Conservation (phyloP, 768 basidiomycete species). For the Termitomyces sp. region DNA sequence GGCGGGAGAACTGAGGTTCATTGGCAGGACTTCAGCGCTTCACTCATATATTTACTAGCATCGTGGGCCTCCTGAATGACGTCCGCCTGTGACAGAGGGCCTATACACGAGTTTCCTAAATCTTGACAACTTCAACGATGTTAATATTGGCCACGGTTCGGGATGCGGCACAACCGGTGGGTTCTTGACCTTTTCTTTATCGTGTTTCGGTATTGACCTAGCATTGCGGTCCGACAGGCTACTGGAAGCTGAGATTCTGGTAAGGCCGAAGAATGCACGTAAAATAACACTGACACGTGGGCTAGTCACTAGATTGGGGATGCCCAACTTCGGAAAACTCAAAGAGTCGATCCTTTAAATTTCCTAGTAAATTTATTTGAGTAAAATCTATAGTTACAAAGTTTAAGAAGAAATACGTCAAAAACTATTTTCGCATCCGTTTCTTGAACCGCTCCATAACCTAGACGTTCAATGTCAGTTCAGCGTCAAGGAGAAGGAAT, state of each 20-base stretch:
- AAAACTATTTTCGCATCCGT: slow-evolving; percentile 73
- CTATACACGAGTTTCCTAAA: neutral
- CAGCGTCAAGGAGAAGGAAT: neutral
- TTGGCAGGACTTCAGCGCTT: neutral
- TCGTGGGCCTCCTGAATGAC: neutral
- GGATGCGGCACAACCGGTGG: neutral
- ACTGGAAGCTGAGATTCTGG: too few relatives aligned
- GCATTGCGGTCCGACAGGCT: neutral
- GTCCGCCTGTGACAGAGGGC: too few relatives aligned
- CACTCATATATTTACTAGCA: neutral
- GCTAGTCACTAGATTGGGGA: neutral
- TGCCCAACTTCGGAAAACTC: neutral
- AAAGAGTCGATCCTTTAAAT: neutral
- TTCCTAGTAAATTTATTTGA: slow-evolving; percentile 1
- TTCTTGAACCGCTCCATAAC: slow-evolving; percentile 99
- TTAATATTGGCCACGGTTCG: neutral
- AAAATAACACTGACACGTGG: neutral
- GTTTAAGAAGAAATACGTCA: slow-evolving; percentile 5
- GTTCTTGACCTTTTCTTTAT: neutral
- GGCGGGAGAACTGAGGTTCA: neutral
- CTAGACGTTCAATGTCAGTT: slow-evolving; percentile 32
- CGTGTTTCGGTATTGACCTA: neutral
- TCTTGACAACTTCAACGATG: neutral
- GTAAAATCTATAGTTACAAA: slow-evolving; percentile 8
- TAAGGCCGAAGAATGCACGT: neutral